Evolutionary conservation across 2,329 filamentous ascomycete genomes (phyloP), one percentile per base, ranked within the genome.

Genomic region (Cryphonectria nitschkei): DNA sequence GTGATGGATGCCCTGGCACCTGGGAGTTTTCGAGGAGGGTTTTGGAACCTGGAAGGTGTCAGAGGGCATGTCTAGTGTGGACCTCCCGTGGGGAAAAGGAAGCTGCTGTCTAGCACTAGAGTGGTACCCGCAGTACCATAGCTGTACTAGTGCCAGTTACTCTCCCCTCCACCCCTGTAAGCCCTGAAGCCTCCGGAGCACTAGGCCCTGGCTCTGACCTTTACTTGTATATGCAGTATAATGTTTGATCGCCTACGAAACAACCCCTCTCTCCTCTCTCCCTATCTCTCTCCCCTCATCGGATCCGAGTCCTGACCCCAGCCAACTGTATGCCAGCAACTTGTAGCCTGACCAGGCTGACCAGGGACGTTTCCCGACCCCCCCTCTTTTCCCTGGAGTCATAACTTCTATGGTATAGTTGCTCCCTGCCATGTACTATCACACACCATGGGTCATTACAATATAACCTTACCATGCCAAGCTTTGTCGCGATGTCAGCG

Each of bases 1-100:
- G 19, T 8, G 43, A 22, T 50, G 43, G 43, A 50, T 50, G 43
- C 19, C 43, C 43, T 50, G 43, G 26, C 1, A 26, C 26, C 26
- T 26, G 26, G 19, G 22, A n/a, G 46, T 63, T 67, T 29, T n/a
- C 64, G 54, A 58, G 41, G 63, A 65, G 19, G 32, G 46, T 22
- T 65, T 32, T 54, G 63, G 34, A 34, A 46, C 63, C 67, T 43
- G 50, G 50, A 37, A 62, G 67, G 67, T 72, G 67, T 69, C 58
- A 58, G 67, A 69, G 70, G 52, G 66, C 54, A 22, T 71, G 63
- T 26, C 56, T 60, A 43, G 70, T 54, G n/a, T n/a, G 46, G 32
- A 43, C 50, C 70, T 41, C 70, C 58, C 67, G 65, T 62, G 56
- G 29, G 26, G 61, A 19, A 46, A 43, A 50, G 34, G 9, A 50